phyloP scores from a whole-genome alignment of 1,139 yeast genomes.

The Pichia norvegensis region DNA sequence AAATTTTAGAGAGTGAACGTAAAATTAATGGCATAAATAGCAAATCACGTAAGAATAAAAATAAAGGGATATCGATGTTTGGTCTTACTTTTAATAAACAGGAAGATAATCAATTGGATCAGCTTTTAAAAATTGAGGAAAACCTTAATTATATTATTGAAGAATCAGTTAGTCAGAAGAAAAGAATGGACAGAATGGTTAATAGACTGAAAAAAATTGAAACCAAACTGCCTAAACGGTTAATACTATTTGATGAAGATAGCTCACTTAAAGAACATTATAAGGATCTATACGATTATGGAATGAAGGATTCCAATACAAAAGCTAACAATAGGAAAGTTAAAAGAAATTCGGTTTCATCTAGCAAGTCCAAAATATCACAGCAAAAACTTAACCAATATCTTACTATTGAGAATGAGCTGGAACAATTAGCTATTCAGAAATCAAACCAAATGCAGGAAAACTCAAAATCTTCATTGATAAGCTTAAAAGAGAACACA shows the following conservation, averaged over 20 bases:
- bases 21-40: background rate
- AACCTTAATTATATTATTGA: slow-evolving; percentile 19
- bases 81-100: slow-evolving; percentile 1
- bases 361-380: slow-evolving; percentile 5
- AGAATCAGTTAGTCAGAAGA: slow-evolving; percentile 12
- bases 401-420: slow-evolving; percentile 20
- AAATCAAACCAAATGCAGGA: background rate
- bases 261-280: slow-evolving; percentile 26
- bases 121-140: slow-evolving; percentile 25
- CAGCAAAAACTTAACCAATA: slow-evolving; percentile 21
- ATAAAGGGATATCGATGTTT: slow-evolving; percentile 7
- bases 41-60: background rate
- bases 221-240: slow-evolving; percentile 18
- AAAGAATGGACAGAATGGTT: slow-evolving; percentile 18
- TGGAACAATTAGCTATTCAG: slow-evolving; percentile 18
- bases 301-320: slow-evolving; percentile 2
- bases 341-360: background rate
- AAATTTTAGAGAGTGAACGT: background rate
- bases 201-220: slow-evolving; percentile 22
- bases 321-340: background rate
- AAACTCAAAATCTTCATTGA: background rate
- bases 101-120: slow-evolving; percentile 1
- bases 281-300: slow-evolving; percentile 23
- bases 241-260: slow-evolving; percentile 22
- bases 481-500: background rate